Base-by-base conservation (phyloP, 1,284 basidiomycete species). In the Ganoderma leucocontextum region DNA sequence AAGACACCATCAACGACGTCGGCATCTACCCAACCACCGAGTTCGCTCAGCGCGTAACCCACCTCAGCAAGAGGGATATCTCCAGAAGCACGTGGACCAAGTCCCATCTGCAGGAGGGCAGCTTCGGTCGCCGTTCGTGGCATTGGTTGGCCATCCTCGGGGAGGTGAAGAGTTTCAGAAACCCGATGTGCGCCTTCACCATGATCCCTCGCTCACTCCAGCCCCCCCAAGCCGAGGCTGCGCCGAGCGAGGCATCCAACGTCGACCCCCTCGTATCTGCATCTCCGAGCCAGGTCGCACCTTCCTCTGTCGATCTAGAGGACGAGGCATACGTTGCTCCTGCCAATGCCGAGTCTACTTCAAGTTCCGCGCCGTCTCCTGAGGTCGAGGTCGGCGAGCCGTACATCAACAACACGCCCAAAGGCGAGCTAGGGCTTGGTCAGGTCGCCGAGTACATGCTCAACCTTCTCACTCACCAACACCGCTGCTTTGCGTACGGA, bases 381-480 rank as follows among this genome's bases (percentile, higher is more conserved):
- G 29, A 29, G 29, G 29, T 29, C 29, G 8, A 9, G 25, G 25
- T 4, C 22, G 12, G 19, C 49, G 13, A 29, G 7, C 25, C 9
- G n/a, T n/a, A 5, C 39, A 19, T 63, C 29, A 29, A 29, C 29
- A 29, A 29, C 29, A 29, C 62, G 17, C 25, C 5, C 9, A n/a
- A 63, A 6, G 62, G 62, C 13, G 15, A 15, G n/a, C 15, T 33
- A 2, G 63, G 38, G 4, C 35, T 64, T 0, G 55, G 5, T 2
- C 63, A 64, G 44, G 7, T 52, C n/a, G 25, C 39, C 41, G 36
- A 60, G 58, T 60, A 39, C 15, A 36, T 60, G 42, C 13, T 9
- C 17, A 15, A 60, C 17, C 35, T 47, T 13, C 60, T 65, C 58
- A 52, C 12, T 1, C 19, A 65, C 35, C 64, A 65, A 22, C 58